Conservation (phyloP, 208 protist genomes). For the Leishmania gerbilli region DNA sequence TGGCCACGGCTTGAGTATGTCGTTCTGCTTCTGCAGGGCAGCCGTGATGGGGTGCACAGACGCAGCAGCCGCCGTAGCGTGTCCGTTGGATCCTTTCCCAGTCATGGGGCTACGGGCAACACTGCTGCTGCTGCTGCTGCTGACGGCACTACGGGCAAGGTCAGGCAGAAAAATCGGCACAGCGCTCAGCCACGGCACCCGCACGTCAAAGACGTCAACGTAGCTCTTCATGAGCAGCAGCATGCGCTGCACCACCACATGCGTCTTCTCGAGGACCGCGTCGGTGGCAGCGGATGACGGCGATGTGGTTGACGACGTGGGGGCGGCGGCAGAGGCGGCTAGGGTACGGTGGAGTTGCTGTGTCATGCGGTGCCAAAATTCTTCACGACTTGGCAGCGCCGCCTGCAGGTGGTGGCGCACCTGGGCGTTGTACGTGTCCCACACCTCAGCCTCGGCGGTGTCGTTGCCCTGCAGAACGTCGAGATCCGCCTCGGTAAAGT, state of each 20-base stretch:
- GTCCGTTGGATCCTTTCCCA: not conserved
- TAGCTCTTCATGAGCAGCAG: slow-evolving; percentile 80
- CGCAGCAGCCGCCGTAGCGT: not conserved
- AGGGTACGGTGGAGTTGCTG: slow-evolving; percentile 83
- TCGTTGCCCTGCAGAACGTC: slow-evolving; percentile 25
- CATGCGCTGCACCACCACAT: slow-evolving; percentile 80
- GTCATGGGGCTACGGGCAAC: not conserved
- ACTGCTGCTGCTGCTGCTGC: not conserved
- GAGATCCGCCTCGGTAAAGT: slow-evolving; percentile 15
- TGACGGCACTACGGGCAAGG: slow-evolving; percentile 18
- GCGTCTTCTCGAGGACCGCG: slow-evolving; percentile 33
- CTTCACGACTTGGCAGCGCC: slow-evolving; percentile 77
- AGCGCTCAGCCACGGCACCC: slow-evolving; percentile 77
- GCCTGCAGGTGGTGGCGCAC: slow-evolving; percentile 62
- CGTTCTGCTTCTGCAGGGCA: slow-evolving; percentile 46
- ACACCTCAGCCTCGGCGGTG: slow-evolving; percentile 40
- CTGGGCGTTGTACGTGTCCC: slow-evolving; percentile 73
- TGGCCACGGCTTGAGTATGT: slow-evolving; percentile 39
- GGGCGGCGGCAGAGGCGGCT: slow-evolving; percentile 3
- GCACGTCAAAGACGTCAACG: slow-evolving; percentile 77
- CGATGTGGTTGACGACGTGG: not conserved
- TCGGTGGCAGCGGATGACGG: slow-evolving; percentile 8
- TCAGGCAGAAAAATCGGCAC: slow-evolving; percentile 64
- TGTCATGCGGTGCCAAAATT: slow-evolving; percentile 93
- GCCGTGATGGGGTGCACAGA: slow-evolving; percentile 40